Evolutionary conservation across 2,329 filamentous ascomycete species (phyloP), one percentile per base, ranked within the genome.

Genomic region (Emmonsiellopsis sp.): DNA sequence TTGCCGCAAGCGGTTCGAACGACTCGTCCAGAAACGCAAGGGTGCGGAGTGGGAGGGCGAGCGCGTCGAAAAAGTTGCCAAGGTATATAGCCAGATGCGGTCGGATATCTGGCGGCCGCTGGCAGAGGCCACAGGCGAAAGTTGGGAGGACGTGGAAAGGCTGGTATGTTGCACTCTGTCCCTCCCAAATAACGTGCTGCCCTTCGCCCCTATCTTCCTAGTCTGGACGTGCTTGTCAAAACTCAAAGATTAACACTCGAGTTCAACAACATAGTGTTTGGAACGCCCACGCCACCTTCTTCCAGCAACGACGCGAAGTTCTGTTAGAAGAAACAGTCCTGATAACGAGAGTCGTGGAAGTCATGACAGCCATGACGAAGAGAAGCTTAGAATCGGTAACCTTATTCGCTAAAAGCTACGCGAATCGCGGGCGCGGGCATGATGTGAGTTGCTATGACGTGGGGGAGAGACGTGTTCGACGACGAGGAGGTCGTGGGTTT

Each of bases 1-100:
- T 14, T 95, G 89, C 71, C 87, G 89, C 58, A 95, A 95, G 73
- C 82, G 89, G 53, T 88, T 94, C 63, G 89, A 95, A 71, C 80
- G 89, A 42, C 74, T 95, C 59, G 84, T 92, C 77, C 86, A 92
- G 71, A 82, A 85, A 59, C 58, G 66, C 54, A 83, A 84, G 54
- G 81, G 83, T 47, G 85, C 88, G 61, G 86, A 91, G 63, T 93
- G 88, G 85, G 87, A 92, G 62, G 80, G 80, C 17, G 76, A 84
- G 60, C 87, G 87, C 73, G 75, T 91, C 27, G 86, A 92, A 66
- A 76, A 77, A 8, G 74, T 95, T 42, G 86, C 87, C 39, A 81
- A 81, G 66, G 85, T 87, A 65, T 95, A 95, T 71, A 87, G 89
- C 80, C 78, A 77, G 56, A 80, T 87, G 73, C 80, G 90, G 52